Conservation (phyloP, 225 moss, liverwort and hornwort species). For the Polytrichum formosum region DNA sequence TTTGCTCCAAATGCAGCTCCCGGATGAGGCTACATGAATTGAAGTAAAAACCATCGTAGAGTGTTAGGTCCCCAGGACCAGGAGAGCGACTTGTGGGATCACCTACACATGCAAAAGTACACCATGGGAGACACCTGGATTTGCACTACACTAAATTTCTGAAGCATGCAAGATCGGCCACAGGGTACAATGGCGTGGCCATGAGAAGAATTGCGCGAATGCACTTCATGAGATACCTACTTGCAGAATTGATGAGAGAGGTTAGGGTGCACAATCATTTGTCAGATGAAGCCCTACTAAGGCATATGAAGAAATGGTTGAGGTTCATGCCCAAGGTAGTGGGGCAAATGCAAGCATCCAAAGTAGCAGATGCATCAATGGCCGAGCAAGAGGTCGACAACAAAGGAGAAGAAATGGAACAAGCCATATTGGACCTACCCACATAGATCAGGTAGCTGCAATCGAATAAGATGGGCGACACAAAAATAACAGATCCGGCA, state of each 20-base stretch:
- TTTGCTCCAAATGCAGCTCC: too few species aligned
- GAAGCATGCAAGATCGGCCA: background rate
- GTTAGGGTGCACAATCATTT: background rate
- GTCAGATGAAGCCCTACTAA: background rate
- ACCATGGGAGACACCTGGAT: background rate
- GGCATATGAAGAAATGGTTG: background rate
- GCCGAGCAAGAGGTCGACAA: background rate
- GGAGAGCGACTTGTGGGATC: too few species aligned
- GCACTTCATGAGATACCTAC: background rate
- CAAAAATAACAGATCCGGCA: background rate
- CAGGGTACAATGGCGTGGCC: background rate
- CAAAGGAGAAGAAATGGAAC: too few species aligned
- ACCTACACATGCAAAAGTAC: too few species aligned
- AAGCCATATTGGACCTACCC: too few species aligned
- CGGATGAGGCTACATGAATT: too few species aligned
- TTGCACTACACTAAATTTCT: background rate
- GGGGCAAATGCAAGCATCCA: background rate
- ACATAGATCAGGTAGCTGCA: too few species aligned
- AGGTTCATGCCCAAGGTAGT: background rate
- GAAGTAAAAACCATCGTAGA: too few species aligned
- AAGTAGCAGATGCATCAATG: background rate
- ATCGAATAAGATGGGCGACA: too few species aligned
- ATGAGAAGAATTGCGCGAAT: background rate
- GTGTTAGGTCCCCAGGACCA: too few species aligned
- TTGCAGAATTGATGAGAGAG: background rate